Base-by-base conservation (phyloP, 2,329 filamentous ascomycete species). In the Pseudonectria buxi region DNA sequence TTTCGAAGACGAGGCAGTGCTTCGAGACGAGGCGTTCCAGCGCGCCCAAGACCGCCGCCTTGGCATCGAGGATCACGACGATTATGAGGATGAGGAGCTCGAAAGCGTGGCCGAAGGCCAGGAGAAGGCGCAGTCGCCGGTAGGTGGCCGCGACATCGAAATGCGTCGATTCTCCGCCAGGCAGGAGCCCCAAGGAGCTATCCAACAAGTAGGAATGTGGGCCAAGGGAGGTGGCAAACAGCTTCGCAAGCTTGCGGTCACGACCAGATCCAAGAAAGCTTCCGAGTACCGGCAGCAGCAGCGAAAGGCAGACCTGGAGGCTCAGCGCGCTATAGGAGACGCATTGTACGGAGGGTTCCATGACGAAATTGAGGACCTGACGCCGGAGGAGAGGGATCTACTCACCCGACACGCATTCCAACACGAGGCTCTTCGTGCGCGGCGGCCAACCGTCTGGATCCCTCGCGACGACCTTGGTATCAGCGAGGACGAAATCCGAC, bases 291-390 rank as follows among this genome's bases (percentile, higher is more conserved):
- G 74, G 15, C 57, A 59, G 14, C 46, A 66, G 18, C 71, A 71
- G 37, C 69, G 69, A 4, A 61, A 66, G 43, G 71, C 69, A 40
- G 83, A 89, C 48, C 61, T 86, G 2, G 85, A 92, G 58, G 76
- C 78, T 1, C 85, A 90, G 59, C 75, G 67, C 24, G 73, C 76
- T 2, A 83, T 90, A 16, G 84, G 83, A 6, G 81, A 88, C 32
- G 83, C 88, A 3, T 71, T 96, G 3, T 98, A 89, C 58, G 82
- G 86, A 14, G 85, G 85, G 4, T 85, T 89, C 51, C 81, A 90
- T 46, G 90, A 96, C 54, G 89, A 95, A 66, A 81, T 98, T 44
- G 90, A 95, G 59, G 92, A 98, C 56, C 69, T 98, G 32, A 92
- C 86, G 2, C 86, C 88, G 0, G 86, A 90, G 13, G 87, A 95